These are phyloP conservation scores for Penicillium hesseltinei DNA, from an alignment of 2,329 filamentous ascomycete species.

Conservation along the genomic window DNA sequence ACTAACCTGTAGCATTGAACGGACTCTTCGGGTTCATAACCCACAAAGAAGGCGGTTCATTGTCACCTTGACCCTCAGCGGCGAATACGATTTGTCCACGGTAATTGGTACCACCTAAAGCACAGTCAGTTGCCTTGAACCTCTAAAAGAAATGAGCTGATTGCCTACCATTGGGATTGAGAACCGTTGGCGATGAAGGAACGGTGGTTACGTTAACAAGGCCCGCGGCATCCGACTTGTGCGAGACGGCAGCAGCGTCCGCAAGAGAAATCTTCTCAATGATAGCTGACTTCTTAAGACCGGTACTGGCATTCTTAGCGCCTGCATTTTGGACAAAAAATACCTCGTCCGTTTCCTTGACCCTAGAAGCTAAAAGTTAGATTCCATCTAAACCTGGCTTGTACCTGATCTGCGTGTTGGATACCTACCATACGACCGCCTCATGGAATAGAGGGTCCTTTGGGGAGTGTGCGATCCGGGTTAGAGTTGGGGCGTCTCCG, in stretches of 20 bases:
- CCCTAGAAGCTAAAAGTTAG: constrained; percentile 3
- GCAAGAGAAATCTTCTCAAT: constrained; percentile 17
- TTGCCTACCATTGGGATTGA: constrained; percentile 15
- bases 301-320: constrained; percentile 12
- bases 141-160: neutral
- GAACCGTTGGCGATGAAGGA: constrained; percentile 7
- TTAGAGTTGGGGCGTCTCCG: constrained; percentile 8
- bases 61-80: constrained; percentile 17
- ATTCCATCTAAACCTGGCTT: neutral
- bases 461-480: constrained; percentile 13
- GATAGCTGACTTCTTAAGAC: constrained; percentile 14
- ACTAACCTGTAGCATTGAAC: constrained; percentile 18
- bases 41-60: constrained; percentile 16
- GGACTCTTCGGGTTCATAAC: constrained; percentile 20
- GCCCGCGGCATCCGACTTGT: constrained; percentile 13
- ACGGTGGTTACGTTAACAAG: constrained; percentile 9
- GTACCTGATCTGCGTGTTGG: neutral
- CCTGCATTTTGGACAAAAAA: constrained; percentile 24
- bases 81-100: constrained; percentile 15
- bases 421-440: constrained; percentile 17
- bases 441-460: constrained; percentile 16
- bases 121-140: neutral
- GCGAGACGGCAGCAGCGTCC: constrained; percentile 14
- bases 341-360: constrained; percentile 16
- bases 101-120: constrained; percentile 12